Percentiles rank a stretch among this genome's conserved stretches.
Conservation (phyloP, 179 eudicot species). For the Beta lomatogona region DNA sequence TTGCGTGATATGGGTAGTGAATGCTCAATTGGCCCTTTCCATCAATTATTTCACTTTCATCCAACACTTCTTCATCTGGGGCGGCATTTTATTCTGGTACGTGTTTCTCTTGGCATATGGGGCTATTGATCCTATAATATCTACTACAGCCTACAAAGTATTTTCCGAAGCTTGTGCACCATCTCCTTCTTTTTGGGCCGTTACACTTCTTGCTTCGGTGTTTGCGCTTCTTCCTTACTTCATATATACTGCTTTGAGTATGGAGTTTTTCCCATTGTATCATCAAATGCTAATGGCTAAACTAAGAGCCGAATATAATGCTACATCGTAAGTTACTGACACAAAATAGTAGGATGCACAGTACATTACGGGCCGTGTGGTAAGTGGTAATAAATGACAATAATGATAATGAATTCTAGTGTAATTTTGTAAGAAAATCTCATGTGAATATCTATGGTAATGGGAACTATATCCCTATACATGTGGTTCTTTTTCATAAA, state of each 20-base stretch:
- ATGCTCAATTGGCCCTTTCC: conserved; percentile 49
- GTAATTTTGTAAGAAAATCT: no score
- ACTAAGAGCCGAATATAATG: conserved; percentile 26
- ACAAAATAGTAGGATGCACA: conserved; percentile 22
- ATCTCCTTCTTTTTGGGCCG: conserved; percentile 40
- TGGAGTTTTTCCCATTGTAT: conserved; percentile 32
- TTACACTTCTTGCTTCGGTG: conserved; percentile 32
- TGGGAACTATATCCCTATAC: no score
- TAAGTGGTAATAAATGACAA: no score
- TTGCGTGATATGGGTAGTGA: conserved; percentile 48
- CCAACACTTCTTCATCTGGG: conserved; percentile 53
- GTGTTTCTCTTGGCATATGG: conserved; percentile 39
- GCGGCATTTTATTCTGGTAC: conserved; percentile 45
- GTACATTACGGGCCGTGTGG: neutral
- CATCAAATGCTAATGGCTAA: conserved; percentile 25
- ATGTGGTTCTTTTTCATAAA: no score
- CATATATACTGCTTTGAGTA: conserved; percentile 31
- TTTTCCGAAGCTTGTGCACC: conserved; percentile 47
- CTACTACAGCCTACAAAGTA: conserved; percentile 45
- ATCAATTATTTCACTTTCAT: conserved; percentile 47
- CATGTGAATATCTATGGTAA: no score
- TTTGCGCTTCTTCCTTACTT: conserved; percentile 41
- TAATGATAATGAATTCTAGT: no score
- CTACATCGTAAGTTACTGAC: conserved; percentile 22
- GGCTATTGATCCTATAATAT: conserved; percentile 34